These are phyloP conservation scores for Ophiognomonia clavigignenti-juglandacearum DNA, from an alignment of 2,329 filamentous ascomycete species.

Conservation along the genomic window DNA sequence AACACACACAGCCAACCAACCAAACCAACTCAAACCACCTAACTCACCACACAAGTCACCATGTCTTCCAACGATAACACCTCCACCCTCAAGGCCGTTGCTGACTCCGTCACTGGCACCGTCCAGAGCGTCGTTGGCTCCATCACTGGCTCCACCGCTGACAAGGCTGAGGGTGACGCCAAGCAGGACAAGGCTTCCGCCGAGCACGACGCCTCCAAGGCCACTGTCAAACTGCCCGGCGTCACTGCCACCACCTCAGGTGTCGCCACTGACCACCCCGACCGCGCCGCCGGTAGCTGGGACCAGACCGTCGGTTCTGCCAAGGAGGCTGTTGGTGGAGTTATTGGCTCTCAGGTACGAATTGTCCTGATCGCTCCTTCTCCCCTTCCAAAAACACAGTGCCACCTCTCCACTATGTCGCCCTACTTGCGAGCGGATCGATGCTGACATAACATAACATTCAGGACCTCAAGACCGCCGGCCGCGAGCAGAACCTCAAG, in stretches of 20 bases:
- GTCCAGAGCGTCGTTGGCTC: constrained; percentile 68
- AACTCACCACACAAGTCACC: constrained; percentile 20
- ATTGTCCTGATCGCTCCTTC: background rate
- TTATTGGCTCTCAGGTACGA: constrained; percentile 66
- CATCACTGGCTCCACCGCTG: constrained; percentile 66
- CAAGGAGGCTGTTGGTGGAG: constrained; percentile 74
- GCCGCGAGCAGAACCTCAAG: constrained; percentile 71
- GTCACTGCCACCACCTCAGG: constrained; percentile 67
- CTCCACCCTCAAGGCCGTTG: constrained; percentile 75
- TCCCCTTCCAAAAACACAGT: background rate
- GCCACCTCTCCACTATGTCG: background rate
- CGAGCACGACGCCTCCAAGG: constrained; percentile 71
- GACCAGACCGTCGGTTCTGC: constrained; percentile 85
- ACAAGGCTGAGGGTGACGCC: constrained; percentile 60
- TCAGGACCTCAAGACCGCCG: constrained; percentile 64
- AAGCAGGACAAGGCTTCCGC: constrained; percentile 61
- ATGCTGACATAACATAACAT: background rate
- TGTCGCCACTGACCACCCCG: constrained; percentile 64
- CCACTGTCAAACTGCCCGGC: constrained; percentile 68
- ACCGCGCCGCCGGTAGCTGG: constrained; percentile 70
- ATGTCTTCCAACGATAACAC: constrained; percentile 44
- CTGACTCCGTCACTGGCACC: constrained; percentile 68
- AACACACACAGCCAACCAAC: constrained; percentile 14
- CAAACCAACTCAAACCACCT: constrained; percentile 20
- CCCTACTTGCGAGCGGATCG: no score